A percentile compares a stretch with the other conserved stretches of the same genome.
phyloP scores from a whole-genome alignment of 2,329 filamentous ascomycete species.

The Neopestalotiopsis sp. region DNA sequence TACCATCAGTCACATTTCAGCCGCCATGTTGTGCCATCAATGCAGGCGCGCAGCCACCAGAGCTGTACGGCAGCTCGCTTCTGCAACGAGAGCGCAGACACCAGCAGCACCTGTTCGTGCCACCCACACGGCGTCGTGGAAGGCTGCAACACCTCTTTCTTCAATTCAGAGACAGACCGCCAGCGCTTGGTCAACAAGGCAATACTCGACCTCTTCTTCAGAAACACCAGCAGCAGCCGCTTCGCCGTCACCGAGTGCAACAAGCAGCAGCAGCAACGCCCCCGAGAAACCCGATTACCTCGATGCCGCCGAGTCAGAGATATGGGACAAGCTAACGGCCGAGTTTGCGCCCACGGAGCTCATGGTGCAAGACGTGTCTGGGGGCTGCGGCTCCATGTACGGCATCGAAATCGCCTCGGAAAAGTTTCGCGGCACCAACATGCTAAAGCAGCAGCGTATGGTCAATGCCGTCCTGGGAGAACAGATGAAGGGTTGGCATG shows the following conservation, averaged over 20 bases:
- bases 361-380: conserved; percentile 79
- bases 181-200: not conserved
- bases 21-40: conserved; percentile 11
- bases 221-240: not conserved
- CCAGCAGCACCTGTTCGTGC: not conserved
- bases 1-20: not conserved
- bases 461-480: conserved; percentile 78
- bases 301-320: conserved; percentile 60
- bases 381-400: conserved; percentile 89
- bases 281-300: conserved; percentile 55
- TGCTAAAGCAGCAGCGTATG: conserved; percentile 83
- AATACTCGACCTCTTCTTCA: conserved; percentile 6
- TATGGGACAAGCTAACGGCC: conserved; percentile 59
- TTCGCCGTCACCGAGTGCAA: conserved; percentile 31
- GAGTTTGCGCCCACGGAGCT: conserved; percentile 59
- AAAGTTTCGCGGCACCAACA: conserved; percentile 71
- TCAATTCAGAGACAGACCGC: not conserved
- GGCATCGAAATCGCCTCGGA: conserved; percentile 78
- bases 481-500: conserved; percentile 82
- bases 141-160: not conserved
- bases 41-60: conserved; percentile 3
- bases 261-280: not conserved
- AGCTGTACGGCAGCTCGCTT: not conserved
- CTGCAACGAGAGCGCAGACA: conserved; percentile 9
- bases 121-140: not conserved